Percentiles rank a stretch among this genome's conserved stretches.
These are phyloP conservation scores for Penicillium parvum DNA, from an alignment of 495 filamentous ascomycete species.

Conservation along the genomic window DNA sequence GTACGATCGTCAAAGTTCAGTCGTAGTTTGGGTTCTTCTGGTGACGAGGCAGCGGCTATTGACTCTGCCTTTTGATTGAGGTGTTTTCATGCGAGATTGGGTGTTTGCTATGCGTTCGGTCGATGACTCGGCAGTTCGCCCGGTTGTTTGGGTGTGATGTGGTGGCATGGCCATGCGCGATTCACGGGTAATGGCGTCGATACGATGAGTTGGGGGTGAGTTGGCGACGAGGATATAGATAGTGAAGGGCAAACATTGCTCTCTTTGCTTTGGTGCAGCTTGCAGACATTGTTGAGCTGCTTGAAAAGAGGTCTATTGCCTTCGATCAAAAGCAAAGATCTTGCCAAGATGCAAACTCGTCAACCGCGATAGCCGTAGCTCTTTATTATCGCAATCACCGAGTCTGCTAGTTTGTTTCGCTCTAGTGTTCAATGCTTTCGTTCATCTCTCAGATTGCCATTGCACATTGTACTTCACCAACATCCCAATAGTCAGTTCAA, in stretches of 20 bases:
- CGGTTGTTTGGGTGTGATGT: background rate
- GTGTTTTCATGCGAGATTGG: background rate
- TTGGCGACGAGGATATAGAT: background rate
- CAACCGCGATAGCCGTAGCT: too few species aligned
- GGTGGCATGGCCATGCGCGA: slow-evolving; percentile 3
- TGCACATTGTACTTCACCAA: too few species aligned
- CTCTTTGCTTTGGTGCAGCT: background rate
- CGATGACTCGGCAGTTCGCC: background rate
- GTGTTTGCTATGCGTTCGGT: background rate
- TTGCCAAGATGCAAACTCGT: background rate
- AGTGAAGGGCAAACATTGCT: background rate
- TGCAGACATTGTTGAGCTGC: background rate
- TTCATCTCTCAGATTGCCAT: too few species aligned
- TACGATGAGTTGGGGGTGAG: background rate
- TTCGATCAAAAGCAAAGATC: background rate
- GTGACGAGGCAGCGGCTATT: background rate
- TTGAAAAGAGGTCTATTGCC: background rate
- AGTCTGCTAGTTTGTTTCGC: too few species aligned
- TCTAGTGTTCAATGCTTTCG: too few species aligned
- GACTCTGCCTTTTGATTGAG: background rate
- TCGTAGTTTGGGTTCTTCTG: too few species aligned
- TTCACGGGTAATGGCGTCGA: background rate
- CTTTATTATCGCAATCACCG: too few species aligned
- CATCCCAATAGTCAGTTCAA: too few species aligned
- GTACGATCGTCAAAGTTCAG: too few species aligned